Conservation (phyloP, 768 basidiomycete genomes). For the Clavulina sp. region DNA sequence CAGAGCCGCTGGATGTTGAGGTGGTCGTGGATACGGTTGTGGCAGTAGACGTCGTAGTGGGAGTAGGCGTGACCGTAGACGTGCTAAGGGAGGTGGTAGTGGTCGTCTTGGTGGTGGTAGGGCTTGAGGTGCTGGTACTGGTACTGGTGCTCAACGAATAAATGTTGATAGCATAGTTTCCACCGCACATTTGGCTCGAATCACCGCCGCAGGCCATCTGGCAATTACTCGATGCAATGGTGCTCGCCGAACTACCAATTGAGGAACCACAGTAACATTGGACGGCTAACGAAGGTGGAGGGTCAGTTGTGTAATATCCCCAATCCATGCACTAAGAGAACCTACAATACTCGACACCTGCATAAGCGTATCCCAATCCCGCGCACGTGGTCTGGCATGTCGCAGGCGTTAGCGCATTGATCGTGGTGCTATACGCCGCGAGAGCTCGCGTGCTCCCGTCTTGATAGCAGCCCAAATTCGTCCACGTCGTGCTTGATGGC, state of each 20-base stretch:
- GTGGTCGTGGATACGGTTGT: not conserved
- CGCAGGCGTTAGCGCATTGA: not conserved
- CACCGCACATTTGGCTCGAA: slow-evolving; percentile 6
- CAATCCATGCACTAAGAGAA: too few relatives aligned
- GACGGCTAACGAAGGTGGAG: not conserved
- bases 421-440: not conserved
- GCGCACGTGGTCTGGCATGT: not conserved
- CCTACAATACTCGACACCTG: slow-evolving; percentile 5
- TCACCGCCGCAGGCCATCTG: slow-evolving; percentile 2
- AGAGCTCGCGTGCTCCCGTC: slow-evolving; percentile 1
- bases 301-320: not conserved
- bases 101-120: slow-evolving; percentile 2
- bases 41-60: not conserved
- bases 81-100: slow-evolving; percentile 1
- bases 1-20: not conserved
- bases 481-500: too few relatives aligned
- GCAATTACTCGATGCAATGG: not conserved
- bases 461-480: not conserved
- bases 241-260: too few relatives aligned
- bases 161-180: not conserved
- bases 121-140: not conserved
- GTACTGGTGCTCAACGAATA: not conserved
- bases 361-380: slow-evolving; percentile 5
- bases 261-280: not conserved
- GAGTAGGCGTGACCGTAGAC: not conserved